Evolutionary conservation across 1,139 yeast genomes (phyloP), one percentile per base, ranked within the genome.

Genomic region (Blastobotrys proliferans): DNA sequence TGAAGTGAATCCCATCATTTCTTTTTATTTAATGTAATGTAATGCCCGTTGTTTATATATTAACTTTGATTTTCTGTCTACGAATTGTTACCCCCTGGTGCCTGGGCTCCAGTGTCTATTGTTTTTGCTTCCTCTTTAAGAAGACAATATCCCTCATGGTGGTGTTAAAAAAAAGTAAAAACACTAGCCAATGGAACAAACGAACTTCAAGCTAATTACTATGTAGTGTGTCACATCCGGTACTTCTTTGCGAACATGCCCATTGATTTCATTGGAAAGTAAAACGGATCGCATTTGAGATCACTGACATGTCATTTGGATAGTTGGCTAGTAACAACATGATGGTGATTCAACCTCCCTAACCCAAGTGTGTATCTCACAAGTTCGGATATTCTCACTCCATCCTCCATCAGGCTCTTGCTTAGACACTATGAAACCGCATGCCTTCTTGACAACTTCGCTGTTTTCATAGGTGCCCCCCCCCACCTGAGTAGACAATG

Each of bases 321-420:
- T 87, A 94, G 26, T 79, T 74, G 0, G 94, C 95, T 41, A 88
- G 66, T 20, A 94, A 57, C 43, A 94, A 70, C 0, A 92, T 95
- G 52, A 92, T 85, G 8, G 85, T 58, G 1, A 83, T 94, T 98
- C 98, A 94, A 73, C 75, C 18, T 77, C 74, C 28, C 75, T 72
- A 2, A 92, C 85, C 63, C 90, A 94, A 0, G 82, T 70, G 53
- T 83, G 94, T 0, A 86, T 74, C 60, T 90, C 97, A 57, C 92
- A 82, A 1, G 94, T 59, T 35, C 72, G 51, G 53, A 69, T 67
- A 43, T 63, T 62, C 62, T 94, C 99, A 42, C 95, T 86, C 98
- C 98, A 94, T 0, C 98, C 98, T 17, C 98, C 99, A 62, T 92
- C 98, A 3, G 64, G 64, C 9, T 14, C 21, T 60, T 92, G 98